phyloP scores from a whole-genome alignment of 2,329 filamentous ascomycete genomes.

The Cordyceps cicadae region DNA sequence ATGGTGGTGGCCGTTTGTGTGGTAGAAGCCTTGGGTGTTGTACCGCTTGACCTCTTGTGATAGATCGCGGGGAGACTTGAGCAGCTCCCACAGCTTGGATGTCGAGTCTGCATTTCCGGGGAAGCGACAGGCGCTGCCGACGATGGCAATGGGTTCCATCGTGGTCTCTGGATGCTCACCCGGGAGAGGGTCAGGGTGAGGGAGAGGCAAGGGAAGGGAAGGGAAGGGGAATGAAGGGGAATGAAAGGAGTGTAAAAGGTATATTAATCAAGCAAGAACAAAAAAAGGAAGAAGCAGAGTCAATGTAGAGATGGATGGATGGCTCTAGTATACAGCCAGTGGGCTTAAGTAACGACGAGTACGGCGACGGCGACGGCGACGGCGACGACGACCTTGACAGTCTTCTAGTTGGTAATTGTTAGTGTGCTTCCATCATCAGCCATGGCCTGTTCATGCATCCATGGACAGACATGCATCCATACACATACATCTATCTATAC shows the following conservation, averaged over 20 bases:
- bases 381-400: too few species aligned
- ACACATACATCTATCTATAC: too few species aligned
- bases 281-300: not conserved
- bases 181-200: too few species aligned
- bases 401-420: too few species aligned
- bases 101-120: constrained; percentile 9
- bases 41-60: constrained; percentile 19
- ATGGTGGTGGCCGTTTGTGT: constrained; percentile 17
- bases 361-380: too few species aligned
- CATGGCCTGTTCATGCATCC: not conserved
- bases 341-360: not conserved
- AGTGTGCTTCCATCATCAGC: not conserved
- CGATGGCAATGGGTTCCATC: constrained; percentile 13
- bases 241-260: not conserved
- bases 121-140: constrained; percentile 14
- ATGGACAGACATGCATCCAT: too few species aligned
- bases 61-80: constrained; percentile 16
- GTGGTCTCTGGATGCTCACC: not conserved
- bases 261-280: too few species aligned
- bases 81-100: constrained; percentile 12
- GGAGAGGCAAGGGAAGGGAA: not conserved
- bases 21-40: constrained; percentile 14
- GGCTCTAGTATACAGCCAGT: not conserved
- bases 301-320: too few species aligned
- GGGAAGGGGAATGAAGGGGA: not conserved